Evolutionary conservation across 169 alveolate genomes (phyloP), one percentile per base, ranked within the genome.

Genomic region (Plasmodium inui): DNA sequence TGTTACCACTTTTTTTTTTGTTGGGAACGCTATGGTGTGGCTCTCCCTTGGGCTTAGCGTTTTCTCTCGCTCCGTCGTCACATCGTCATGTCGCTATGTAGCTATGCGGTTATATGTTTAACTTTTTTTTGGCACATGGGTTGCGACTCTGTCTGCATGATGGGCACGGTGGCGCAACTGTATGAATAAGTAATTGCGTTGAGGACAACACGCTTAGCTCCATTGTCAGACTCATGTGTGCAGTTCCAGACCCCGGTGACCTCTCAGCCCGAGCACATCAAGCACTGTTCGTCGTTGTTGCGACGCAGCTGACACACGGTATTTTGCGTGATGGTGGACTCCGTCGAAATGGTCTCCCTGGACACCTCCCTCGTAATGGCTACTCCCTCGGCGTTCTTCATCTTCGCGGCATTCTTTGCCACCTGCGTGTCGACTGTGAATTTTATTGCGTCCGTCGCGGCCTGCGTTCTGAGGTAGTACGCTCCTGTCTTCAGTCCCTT

Each of bases 401-500:
- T 28, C 81, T 92, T 95, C 90, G 93, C 96, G 30, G 97, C 97
- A 90, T 93, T 80, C 70, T 95, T 96, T 2, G 96, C 93, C 32
- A 97, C 95, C 34, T 95, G 96, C 41, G 96, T 92, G 95, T 99
- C 99, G 32, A 99, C 99, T 19, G 99, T 99, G 94, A 99, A 99
- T 96, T 99, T 98, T 84, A 99, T 99, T 4, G 99, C 99, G 80
- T 98, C 99, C 17, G 99, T 98, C 0, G 99, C 99, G 39, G 99
- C 99, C 96, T 98, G 98, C 4, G 99, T 98, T 85, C 99, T 97
- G 76, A 98, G 92, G 95, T 98, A 99, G 95, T 99, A 99, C 95
- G 98, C 97, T 34, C 99, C 99, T 10, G 99, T 99, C 95, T 99
- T 99, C 39, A 99, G 97, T 3, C 99, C 99, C 67, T 97, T 96